These are phyloP conservation scores for Solanum infundibuliforme DNA, from an alignment of 257 asterid species.

Conservation along the genomic window DNA sequence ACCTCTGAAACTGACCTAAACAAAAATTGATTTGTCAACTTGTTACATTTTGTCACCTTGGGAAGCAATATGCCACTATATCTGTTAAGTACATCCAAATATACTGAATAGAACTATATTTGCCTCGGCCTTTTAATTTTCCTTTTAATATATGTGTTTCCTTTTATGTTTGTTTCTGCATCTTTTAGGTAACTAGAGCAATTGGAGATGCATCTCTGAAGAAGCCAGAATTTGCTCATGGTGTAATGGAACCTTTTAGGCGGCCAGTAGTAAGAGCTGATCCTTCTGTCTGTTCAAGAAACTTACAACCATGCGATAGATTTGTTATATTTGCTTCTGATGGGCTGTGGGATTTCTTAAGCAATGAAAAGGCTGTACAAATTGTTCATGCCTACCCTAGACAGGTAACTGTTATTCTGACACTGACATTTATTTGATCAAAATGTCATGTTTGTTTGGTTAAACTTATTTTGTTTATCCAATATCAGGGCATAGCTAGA, in stretches of 20 bases:
- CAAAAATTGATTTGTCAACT: no score
- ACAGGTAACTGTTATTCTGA: conserved; percentile 18
- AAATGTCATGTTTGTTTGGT: not conserved
- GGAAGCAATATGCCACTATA: no score
- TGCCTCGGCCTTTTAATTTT: no score
- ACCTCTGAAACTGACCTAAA: no score
- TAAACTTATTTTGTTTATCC: not conserved
- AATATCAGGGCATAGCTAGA: conserved; percentile 61
- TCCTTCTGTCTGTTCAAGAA: conserved; percentile 41
- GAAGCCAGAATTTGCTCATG: conserved; percentile 54
- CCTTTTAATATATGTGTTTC: no score
- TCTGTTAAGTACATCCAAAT: no score
- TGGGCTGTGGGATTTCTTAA: conserved; percentile 84
- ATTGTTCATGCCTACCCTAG: conserved; percentile 64
- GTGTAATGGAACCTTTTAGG: conserved; percentile 36
- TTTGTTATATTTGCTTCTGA: conserved; percentile 84
- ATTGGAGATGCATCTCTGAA: conserved; percentile 85
- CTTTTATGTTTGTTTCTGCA: not conserved
- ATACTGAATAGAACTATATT: no score
- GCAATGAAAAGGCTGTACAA: conserved; percentile 66
- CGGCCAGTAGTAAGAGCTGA: conserved; percentile 63
- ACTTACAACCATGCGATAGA: conserved; percentile 38
- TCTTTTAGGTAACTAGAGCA: conserved; percentile 66
- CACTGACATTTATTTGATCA: not conserved
- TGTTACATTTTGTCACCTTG: no score